Base-by-base conservation (phyloP, 2,329 filamentous ascomycete species). In the Fonsecaea pedrosoi region DNA sequence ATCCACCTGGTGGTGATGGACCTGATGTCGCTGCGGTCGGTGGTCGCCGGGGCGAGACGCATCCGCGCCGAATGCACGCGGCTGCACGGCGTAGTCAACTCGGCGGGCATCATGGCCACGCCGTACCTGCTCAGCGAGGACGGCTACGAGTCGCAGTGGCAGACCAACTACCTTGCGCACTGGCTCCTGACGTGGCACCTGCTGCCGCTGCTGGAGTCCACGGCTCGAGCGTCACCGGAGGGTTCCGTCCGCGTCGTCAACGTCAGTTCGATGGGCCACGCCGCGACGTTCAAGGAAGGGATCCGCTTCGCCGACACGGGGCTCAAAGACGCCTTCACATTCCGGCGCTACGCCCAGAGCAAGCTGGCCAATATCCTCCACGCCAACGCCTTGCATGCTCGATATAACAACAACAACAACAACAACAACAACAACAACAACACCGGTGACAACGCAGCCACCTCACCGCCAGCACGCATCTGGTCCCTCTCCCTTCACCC, bases 301-400 rank as follows among this genome's bases (percentile, higher is more conserved):
- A 75, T 75, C 70, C 77, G 74, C 50, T 77, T 77, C 63, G 71
- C 73, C 1, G 72, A 69, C 38, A 73, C 71, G 18, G 81, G 78
- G 71, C 70, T 72, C 9, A 76, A 77, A 4, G 32, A 55, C 35
- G 18, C 56, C 10, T 76, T 77, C 32, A 68, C 74, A 8, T 80
- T 77, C 74, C 66, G 67, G 4, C 74, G 78, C 13, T 84, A 84
- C 71, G 81, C 78, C 4, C 80, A 83, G 64, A 74, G 75, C 55
- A 84, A 85, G 74, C 80, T 80, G 3, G 82, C 82, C 18, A 82
- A 82, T 60, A 78, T 84, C 55, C 72, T 84, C 12, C 58, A 67
- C 48, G 56, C 67, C 10, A 55, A 59, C 38, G 42, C 56, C 21
- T 37, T 67, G 61, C 53, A 62, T 40, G 18, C 59, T 4, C 55